phyloP scores from a whole-genome alignment of 495 filamentous ascomycete genomes.

The Lasiosphaeris hirsuta region DNA sequence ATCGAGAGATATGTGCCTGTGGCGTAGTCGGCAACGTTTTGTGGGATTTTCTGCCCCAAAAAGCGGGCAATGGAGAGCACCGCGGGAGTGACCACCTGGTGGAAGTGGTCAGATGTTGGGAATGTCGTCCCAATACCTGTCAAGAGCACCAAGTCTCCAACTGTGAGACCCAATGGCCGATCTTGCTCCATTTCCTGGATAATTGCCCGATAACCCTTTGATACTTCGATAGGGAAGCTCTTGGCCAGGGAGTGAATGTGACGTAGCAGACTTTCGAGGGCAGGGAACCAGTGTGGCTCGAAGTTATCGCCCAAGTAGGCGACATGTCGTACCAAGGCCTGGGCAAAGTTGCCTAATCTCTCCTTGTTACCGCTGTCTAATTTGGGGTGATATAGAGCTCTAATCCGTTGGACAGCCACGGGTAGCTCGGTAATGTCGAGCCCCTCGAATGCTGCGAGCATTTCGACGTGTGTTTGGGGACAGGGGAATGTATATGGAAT shows the following conservation, averaged over 20 bases:
- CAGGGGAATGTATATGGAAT: slow-evolving; percentile 82
- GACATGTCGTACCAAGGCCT: slow-evolving; percentile 74
- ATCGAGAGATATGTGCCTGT: slow-evolving; percentile 76
- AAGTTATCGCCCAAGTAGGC: slow-evolving; percentile 56
- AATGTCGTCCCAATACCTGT: slow-evolving; percentile 82
- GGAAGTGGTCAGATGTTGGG: slow-evolving; percentile 94
- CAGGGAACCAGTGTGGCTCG: slow-evolving; percentile 35
- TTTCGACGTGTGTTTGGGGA: slow-evolving; percentile 68
- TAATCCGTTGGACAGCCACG: slow-evolving; percentile 80
- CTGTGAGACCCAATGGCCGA: slow-evolving; percentile 57
- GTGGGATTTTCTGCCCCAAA: slow-evolving; percentile 71
- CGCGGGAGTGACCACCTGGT: slow-evolving; percentile 86
- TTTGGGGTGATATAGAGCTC: slow-evolving; percentile 86
- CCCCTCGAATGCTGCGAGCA: slow-evolving; percentile 61
- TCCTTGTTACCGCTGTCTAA: slow-evolving; percentile 78
- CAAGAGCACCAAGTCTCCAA: slow-evolving; percentile 75
- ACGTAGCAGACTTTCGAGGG: slow-evolving; percentile 40
- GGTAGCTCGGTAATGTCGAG: slow-evolving; percentile 63
- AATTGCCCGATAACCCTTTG: slow-evolving; percentile 68
- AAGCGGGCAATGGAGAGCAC: slow-evolving; percentile 77
- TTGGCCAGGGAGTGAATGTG: slow-evolving; percentile 69
- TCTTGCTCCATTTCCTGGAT: slow-evolving; percentile 61
- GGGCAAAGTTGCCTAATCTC: slow-evolving; percentile 71
- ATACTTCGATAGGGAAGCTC: slow-evolving; percentile 70
- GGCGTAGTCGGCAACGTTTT: slow-evolving; percentile 58